Evolutionary conservation across 1,284 basidiomycete species (phyloP).

Genomic region (Heterobasidion parviporum): DNA sequence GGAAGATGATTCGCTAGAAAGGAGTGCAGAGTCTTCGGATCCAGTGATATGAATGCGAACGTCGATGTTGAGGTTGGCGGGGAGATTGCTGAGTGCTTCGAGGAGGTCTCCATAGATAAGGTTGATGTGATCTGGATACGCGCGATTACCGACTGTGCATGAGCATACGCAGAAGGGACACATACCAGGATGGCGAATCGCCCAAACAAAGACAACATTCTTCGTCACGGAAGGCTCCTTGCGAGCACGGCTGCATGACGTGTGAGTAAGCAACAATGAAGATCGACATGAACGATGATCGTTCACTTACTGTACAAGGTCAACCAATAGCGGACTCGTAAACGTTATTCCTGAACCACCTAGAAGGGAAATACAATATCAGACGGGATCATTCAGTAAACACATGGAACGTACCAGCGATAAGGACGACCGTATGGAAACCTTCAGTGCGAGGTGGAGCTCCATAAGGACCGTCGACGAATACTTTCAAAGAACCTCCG

Average conservation of each 20-base stretch:
- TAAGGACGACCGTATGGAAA: slow-evolving; percentile 27
- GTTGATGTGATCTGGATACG: slow-evolving; percentile 17
- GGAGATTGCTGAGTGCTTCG: slow-evolving; percentile 15
- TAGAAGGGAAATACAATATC: slow-evolving; percentile 3
- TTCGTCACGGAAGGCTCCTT: slow-evolving; percentile 15
- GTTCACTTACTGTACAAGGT: slow-evolving; percentile 24
- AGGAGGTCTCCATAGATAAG: slow-evolving; percentile 26
- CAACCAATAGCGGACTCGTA: slow-evolving; percentile 29
- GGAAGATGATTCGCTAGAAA: slow-evolving; percentile 13
- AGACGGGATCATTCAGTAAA: background rate
- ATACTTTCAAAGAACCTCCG: slow-evolving; percentile 19
- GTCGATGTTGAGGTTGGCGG: slow-evolving; percentile 19
- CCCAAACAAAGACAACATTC: slow-evolving; percentile 30
- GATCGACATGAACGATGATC: background rate
- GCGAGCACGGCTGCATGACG: slow-evolving; percentile 17
- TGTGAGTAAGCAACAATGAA: background rate
- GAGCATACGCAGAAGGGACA: background rate
- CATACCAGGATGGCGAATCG: slow-evolving; percentile 27
- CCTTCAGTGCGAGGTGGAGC: slow-evolving; percentile 17
- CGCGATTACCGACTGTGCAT: background rate
- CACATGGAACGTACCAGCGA: slow-evolving; percentile 22
- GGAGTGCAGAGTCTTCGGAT: background rate
- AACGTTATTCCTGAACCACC: slow-evolving; percentile 36
- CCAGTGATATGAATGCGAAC: slow-evolving; percentile 25
- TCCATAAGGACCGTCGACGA: slow-evolving; percentile 39